phyloP scores from a whole-genome alignment of 2,329 filamentous ascomycete species.

The Raffaelea albimanens region DNA sequence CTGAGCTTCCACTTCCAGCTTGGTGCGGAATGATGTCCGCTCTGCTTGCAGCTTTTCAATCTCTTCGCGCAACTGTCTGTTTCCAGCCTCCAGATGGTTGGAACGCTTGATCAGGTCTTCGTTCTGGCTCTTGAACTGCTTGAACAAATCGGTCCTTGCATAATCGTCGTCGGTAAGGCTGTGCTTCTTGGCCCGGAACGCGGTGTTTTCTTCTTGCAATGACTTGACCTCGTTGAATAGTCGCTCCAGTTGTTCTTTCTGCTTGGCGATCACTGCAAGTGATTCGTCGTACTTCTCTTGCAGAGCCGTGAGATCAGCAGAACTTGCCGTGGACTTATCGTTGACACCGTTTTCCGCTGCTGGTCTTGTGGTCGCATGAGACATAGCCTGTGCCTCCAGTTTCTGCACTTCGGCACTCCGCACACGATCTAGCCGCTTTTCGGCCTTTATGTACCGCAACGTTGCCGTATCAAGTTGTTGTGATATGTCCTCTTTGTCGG shows the following conservation, averaged over 20 bases:
- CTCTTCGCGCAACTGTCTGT: constrained; percentile 75
- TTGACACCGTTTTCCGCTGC: constrained; percentile 41
- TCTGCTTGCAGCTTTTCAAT: constrained; percentile 79
- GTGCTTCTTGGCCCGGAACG: constrained; percentile 57
- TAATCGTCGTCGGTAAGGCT: constrained; percentile 87
- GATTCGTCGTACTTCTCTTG: constrained; percentile 72
- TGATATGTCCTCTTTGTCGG: constrained; percentile 76
- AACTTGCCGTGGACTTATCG: constrained; percentile 37
- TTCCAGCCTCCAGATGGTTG: constrained; percentile 84
- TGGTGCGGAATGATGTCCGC: constrained; percentile 68
- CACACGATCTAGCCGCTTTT: constrained; percentile 84
- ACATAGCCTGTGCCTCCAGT: constrained; percentile 78
- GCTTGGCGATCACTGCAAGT: constrained; percentile 64
- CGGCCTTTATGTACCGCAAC: constrained; percentile 85
- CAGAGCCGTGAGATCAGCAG: constrained; percentile 51
- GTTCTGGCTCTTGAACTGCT: constrained; percentile 78
- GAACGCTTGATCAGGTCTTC: constrained; percentile 88
- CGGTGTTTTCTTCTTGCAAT: constrained; percentile 69
- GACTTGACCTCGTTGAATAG: constrained; percentile 67
- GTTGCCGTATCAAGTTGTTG: constrained; percentile 84
- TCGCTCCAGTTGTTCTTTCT: constrained; percentile 79
- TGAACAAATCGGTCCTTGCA: constrained; percentile 85
- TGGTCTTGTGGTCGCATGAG: constrained; percentile 47
- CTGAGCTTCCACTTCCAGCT: constrained; percentile 74
- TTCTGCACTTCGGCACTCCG: constrained; percentile 87